These are phyloP conservation scores for Rhodosporidiobolus sp. DNA, from an alignment of 768 basidiomycete genomes.

Conservation along the genomic window DNA sequence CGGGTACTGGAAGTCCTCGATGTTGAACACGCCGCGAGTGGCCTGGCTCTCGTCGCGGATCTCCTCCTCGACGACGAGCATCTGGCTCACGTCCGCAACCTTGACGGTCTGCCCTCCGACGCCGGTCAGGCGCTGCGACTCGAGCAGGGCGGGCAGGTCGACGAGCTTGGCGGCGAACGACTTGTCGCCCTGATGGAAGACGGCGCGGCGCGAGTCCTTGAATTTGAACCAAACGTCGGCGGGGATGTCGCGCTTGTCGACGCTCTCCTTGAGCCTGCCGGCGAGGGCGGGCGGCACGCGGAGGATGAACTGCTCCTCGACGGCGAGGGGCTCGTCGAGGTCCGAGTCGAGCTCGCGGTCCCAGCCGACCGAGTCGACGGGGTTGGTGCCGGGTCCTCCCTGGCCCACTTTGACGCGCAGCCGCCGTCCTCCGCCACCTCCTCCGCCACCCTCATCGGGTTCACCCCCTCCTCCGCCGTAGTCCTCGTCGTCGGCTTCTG, in stretches of 20 bases:
- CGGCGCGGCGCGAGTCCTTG: conserved; percentile 86
- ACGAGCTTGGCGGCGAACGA: conserved; percentile 88
- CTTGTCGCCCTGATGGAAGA: conserved; percentile 78
- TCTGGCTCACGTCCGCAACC: conserved; percentile 95
- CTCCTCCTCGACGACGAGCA: conserved; percentile 75
- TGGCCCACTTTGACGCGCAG: conserved; percentile 14
- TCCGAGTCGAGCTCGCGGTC: conserved; percentile 94
- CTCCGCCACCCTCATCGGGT: no score
- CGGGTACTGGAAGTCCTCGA: conserved; percentile 96
- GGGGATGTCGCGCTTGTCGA: conserved; percentile 69
- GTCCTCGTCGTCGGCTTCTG: conserved; percentile 19
- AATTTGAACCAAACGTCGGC: conserved; percentile 97
- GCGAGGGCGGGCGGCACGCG: conserved; percentile 61
- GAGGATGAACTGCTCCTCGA: conserved; percentile 96
- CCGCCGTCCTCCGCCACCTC: neutral
- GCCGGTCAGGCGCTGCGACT: conserved; percentile 92
- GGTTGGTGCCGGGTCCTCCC: conserved; percentile 11
- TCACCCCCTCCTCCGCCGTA: conserved; percentile 3
- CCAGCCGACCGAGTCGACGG: conserved; percentile 62
- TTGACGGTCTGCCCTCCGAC: conserved; percentile 93
- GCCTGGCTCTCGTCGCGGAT: conserved; percentile 63
- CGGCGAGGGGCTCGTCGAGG: conserved; percentile 81
- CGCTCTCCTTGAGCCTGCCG: conserved; percentile 65
- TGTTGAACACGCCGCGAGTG: conserved; percentile 65
- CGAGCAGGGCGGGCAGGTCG: conserved; percentile 88